Evolutionary conservation across 257 asterid genomes (phyloP).

Genomic region (Anisodus tanguticus): DNA sequence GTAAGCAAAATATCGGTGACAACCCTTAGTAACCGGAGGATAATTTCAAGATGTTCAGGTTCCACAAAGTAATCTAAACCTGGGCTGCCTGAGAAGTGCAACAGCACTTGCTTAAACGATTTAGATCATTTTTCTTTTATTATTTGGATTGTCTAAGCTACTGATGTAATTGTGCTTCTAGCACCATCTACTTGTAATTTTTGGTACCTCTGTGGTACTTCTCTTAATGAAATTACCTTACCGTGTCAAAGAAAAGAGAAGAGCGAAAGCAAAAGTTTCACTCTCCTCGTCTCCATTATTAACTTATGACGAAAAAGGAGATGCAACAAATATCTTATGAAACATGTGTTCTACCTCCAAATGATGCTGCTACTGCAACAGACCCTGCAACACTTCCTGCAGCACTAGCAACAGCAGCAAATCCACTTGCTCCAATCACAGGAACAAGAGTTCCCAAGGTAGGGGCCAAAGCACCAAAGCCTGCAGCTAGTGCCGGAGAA

Average conservation of each 20-base stretch:
- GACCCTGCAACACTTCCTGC: constrained; percentile 99
- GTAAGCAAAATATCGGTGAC: constrained; percentile 29
- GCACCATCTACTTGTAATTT: neutral
- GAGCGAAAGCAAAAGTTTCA: neutral
- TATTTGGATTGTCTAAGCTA: neutral
- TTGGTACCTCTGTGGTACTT: neutral
- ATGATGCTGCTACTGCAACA: constrained; percentile 97
- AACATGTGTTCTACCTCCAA: constrained; percentile 66
- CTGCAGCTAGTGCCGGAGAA: constrained; percentile 99
- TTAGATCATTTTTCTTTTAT: neutral
- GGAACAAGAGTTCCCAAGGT: constrained; percentile 87
- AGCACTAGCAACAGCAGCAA: constrained; percentile 91
- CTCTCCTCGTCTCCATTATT: constrained; percentile 4
- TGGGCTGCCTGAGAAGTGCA: constrained; percentile 10
- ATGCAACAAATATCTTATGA: constrained; percentile 18
- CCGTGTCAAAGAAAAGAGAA: neutral
- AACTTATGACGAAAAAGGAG: constrained; percentile 18
- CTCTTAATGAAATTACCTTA: neutral
- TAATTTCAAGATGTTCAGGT: constrained; percentile 9
- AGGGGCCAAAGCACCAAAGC: constrained; percentile 91
- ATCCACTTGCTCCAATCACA: constrained; percentile 90
- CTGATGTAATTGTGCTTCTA: constrained; percentile 8
- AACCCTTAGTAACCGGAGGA: constrained; percentile 13
- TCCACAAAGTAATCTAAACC: constrained; percentile 14
- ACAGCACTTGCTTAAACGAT: constrained; percentile 18